phyloP scores from a whole-genome alignment of 257 asterid species.

The Paulownia fortunei region DNA sequence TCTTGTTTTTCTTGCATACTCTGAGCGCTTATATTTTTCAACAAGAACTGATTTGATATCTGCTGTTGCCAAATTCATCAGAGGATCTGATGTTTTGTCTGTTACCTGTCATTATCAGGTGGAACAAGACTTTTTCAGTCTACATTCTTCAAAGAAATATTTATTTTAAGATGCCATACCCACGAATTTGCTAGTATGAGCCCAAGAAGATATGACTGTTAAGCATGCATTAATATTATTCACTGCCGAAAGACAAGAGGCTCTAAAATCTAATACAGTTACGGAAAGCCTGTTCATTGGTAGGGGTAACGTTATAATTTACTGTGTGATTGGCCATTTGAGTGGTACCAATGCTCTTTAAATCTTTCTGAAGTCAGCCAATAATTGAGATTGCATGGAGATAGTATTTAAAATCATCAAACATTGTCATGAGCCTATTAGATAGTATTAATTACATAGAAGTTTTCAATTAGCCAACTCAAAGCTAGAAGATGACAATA shows the following conservation, averaged over 20 bases:
- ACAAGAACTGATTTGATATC: slow-evolving; percentile 70
- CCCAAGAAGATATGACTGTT: too few species aligned
- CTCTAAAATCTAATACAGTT: not conserved
- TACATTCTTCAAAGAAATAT: not conserved
- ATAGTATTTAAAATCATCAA: not conserved
- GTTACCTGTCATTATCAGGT: slow-evolving; percentile 48
- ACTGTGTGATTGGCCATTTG: not conserved
- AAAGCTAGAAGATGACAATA: not conserved
- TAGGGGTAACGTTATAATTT: too few species aligned
- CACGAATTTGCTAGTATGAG: not conserved
- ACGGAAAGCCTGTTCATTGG: not conserved
- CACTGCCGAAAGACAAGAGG: not conserved
- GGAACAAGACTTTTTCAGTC: not conserved
- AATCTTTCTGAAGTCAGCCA: not conserved
- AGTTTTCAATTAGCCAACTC: not conserved
- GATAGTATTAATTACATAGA: not conserved
- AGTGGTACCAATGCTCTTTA: not conserved
- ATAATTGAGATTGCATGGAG: not conserved
- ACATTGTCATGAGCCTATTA: not conserved
- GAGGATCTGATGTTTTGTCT: slow-evolving; percentile 56
- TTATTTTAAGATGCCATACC: not conserved
- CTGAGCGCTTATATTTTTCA: slow-evolving; percentile 63
- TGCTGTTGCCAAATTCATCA: slow-evolving; percentile 69
- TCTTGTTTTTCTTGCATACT: slow-evolving; percentile 53
- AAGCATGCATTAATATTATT: not conserved